Percentiles rank a stretch among this genome's conserved stretches.
Conservation (phyloP, 495 filamentous ascomycete genomes). For the Penicillium paxilli region DNA sequence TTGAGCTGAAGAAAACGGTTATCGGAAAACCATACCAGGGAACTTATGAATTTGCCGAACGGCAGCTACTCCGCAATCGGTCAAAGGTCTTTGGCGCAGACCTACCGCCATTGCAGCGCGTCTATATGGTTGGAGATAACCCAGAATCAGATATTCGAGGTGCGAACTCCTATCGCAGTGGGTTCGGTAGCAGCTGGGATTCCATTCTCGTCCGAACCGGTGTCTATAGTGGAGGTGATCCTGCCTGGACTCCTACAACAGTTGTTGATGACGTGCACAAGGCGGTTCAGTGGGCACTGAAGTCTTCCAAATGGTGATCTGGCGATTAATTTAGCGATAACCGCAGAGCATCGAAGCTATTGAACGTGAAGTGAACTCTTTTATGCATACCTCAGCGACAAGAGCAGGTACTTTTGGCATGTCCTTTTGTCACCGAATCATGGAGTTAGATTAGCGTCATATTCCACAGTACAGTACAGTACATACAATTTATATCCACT, state of each 20-base stretch:
- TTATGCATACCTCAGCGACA: not conserved
- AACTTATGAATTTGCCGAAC: slow-evolving; percentile 86
- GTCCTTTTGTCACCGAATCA: not conserved
- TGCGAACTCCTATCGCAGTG: slow-evolving; percentile 74
- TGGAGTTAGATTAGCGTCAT: slow-evolving; percentile 1
- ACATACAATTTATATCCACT: not conserved
- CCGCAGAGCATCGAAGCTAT: not conserved
- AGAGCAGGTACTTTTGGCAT: not conserved
- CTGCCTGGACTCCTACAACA: slow-evolving; percentile 52
- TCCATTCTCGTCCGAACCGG: slow-evolving; percentile 84
- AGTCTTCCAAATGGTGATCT: slow-evolving; percentile 44
- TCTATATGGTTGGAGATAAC: slow-evolving; percentile 99
- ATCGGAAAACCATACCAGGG: slow-evolving; percentile 79
- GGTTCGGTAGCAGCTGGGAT: slow-evolving; percentile 69
- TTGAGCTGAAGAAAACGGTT: slow-evolving; percentile 61
- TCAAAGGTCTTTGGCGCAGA: slow-evolving; percentile 39
- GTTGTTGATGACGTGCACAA: slow-evolving; percentile 69
- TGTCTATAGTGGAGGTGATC: slow-evolving; percentile 65
- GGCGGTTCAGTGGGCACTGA: slow-evolving; percentile 64
- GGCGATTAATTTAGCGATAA: not conserved
- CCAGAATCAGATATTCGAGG: slow-evolving; percentile 89
- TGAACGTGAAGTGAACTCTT: too few relatives aligned
- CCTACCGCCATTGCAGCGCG: slow-evolving; percentile 52
- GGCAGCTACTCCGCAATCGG: slow-evolving; percentile 63
- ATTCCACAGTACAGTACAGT: not conserved